phyloP scores from a whole-genome alignment of 1,139 yeast species.

The Sugiyamaella neomexicana region DNA sequence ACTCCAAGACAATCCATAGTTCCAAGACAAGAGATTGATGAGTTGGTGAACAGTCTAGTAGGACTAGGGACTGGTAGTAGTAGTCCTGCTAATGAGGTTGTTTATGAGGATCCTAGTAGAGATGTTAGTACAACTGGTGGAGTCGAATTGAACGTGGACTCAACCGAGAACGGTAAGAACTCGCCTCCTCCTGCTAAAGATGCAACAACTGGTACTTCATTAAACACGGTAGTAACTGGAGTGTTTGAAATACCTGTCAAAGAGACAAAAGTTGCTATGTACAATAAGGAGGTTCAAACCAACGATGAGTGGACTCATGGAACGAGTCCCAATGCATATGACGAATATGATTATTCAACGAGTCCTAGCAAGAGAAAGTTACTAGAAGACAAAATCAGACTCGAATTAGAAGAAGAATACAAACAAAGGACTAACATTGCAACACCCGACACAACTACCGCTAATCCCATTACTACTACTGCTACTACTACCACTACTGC shows the following conservation, averaged over 20 bases:
- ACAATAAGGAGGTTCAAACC: slow-evolving; percentile 36
- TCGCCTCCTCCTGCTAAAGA: background rate
- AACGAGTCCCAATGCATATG: background rate
- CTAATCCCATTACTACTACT: no score
- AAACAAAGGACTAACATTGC: slow-evolving; percentile 8
- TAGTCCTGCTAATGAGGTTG: background rate
- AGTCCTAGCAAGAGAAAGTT: background rate
- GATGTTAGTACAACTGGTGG: background rate
- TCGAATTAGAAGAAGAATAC: slow-evolving; percentile 22
- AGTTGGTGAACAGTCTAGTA: slow-evolving; percentile 29
- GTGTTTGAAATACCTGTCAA: slow-evolving; percentile 29
- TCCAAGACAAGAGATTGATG: slow-evolving; percentile 26
- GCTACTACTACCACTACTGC: background rate
- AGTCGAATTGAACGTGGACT: background rate
- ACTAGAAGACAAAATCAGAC: slow-evolving; percentile 14
- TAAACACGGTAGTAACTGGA: slow-evolving; percentile 14
- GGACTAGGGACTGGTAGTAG: slow-evolving; percentile 17
- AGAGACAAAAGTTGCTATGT: slow-evolving; percentile 25
- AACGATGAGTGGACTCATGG: slow-evolving; percentile 20
- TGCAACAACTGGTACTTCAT: background rate
- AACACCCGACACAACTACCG: background rate
- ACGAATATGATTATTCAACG: slow-evolving; percentile 2
- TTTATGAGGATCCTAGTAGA: background rate
- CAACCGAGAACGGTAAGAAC: no score
- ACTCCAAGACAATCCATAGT: slow-evolving; percentile 6